Percentiles rank a stretch among this genome's conserved stretches.
phyloP scores from a whole-genome alignment of 208 protist species.

The Leishmania mexicana region DNA sequence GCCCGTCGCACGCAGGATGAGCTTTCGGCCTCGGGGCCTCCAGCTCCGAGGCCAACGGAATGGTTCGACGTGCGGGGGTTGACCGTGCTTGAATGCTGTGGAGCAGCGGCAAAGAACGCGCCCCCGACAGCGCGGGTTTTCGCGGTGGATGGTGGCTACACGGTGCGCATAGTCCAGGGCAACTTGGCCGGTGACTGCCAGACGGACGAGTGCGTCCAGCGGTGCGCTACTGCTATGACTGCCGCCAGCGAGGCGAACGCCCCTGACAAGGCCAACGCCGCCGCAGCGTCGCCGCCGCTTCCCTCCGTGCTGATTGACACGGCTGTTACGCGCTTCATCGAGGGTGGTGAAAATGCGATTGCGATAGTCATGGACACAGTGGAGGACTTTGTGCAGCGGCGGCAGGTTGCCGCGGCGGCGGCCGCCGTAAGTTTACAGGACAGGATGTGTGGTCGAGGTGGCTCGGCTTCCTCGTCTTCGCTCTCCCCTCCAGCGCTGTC shows the following conservation, averaged over 20 bases:
- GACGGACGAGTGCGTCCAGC: constrained; percentile 45
- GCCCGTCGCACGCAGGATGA: no score
- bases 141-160: constrained; percentile 27
- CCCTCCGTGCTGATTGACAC: constrained; percentile 34
- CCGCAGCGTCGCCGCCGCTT: constrained; percentile 3
- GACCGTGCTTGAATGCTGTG: no score
- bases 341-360: constrained; percentile 45
- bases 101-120: no score
- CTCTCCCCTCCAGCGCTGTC: not conserved
- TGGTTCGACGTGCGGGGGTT: no score
- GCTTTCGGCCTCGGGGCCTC: no score
- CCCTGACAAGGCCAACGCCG: not conserved
- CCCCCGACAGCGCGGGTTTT: constrained; percentile 10
- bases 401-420: not conserved
- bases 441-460: not conserved
- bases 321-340: constrained; percentile 23
- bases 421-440: not conserved
- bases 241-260: not conserved
- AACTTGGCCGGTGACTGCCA: constrained; percentile 35
- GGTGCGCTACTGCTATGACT: constrained; percentile 3
- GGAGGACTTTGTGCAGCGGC: not conserved
- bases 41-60: no score
- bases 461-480: not conserved
- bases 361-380: constrained; percentile 33
- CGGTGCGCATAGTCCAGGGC: constrained; percentile 28